A percentile compares a stretch with the other conserved stretches of the same genome.
phyloP scores from a whole-genome alignment of 2,329 filamentous ascomycete species.

The Fusarium avenaceum region DNA sequence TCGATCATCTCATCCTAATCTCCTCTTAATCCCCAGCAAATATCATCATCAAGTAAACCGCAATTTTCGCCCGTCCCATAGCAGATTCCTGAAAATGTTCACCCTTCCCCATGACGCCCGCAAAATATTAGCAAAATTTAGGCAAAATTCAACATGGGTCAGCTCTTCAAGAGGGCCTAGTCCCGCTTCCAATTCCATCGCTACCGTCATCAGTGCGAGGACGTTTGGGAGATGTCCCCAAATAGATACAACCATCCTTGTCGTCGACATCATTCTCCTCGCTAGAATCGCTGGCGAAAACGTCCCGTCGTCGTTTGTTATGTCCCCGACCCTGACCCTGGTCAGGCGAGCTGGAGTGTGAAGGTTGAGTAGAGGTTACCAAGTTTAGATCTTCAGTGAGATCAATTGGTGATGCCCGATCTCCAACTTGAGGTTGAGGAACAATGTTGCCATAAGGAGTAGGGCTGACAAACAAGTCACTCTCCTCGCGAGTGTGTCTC shows the following conservation, averaged over 20 bases:
- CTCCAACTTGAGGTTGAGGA: neutral
- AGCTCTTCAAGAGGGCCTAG: neutral
- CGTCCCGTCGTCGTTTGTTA: constrained; percentile 6
- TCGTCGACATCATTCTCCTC: neutral
- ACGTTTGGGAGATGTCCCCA: constrained; percentile 11
- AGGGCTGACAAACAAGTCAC: constrained; percentile 34
- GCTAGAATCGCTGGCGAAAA: neutral
- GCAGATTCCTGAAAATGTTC: constrained; percentile 12
- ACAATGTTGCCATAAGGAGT: constrained; percentile 23
- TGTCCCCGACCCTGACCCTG: neutral
- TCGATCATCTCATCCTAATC: neutral
- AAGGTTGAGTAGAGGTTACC: neutral
- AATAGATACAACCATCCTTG: neutral
- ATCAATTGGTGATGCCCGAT: neutral
- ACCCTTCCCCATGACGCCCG: neutral
- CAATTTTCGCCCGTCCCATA: neutral
- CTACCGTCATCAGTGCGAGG: neutral
- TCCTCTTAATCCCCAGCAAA: constrained; percentile 3
- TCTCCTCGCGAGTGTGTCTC: constrained; percentile 27
- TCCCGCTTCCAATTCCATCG: neutral
- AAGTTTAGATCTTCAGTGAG: neutral
- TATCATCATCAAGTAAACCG: neutral
- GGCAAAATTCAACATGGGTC: neutral
- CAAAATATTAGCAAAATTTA: neutral
- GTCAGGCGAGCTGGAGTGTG: neutral